These are phyloP conservation scores for Pisolithus microcarpus DNA, from an alignment of 768 basidiomycete genomes.

Conservation along the genomic window DNA sequence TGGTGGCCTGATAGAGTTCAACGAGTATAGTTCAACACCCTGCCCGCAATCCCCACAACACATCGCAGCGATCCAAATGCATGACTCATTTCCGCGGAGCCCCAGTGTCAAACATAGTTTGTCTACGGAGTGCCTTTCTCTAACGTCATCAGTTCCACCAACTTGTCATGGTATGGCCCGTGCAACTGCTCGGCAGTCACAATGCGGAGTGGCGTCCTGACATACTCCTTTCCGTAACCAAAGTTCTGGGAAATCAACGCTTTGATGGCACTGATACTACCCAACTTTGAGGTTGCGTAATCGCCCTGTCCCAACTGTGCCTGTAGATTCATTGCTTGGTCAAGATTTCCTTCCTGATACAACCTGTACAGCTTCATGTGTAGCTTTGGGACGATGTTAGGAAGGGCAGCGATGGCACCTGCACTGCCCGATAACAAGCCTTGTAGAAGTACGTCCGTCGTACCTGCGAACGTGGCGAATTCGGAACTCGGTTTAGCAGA, in stretches of 20 bases:
- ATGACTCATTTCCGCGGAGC: too few species aligned
- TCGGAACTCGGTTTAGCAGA: slow-evolving; percentile 45
- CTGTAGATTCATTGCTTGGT: slow-evolving; percentile 57
- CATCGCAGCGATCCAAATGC: too few species aligned
- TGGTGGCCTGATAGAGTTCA: too few species aligned
- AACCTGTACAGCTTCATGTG: slow-evolving; percentile 45
- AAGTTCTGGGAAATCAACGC: slow-evolving; percentile 54
- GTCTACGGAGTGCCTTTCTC: slow-evolving; percentile 28
- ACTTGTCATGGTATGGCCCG: slow-evolving; percentile 32
- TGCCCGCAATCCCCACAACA: too few species aligned
- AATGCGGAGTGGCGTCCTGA: slow-evolving; percentile 45
- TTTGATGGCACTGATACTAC: slow-evolving; percentile 65
- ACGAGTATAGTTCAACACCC: too few species aligned
- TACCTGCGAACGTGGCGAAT: slow-evolving; percentile 71
- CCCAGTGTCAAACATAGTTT: too few species aligned
- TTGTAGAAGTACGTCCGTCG: slow-evolving; percentile 61
- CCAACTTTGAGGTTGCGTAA: slow-evolving; percentile 54
- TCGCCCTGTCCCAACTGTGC: slow-evolving; percentile 58
- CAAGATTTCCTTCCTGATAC: slow-evolving; percentile 44
- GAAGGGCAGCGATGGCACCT: slow-evolving; percentile 59
- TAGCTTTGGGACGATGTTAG: slow-evolving; percentile 54
- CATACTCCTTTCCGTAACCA: slow-evolving; percentile 48
- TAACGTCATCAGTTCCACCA: slow-evolving; percentile 40
- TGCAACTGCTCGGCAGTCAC: slow-evolving; percentile 31
- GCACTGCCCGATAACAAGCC: slow-evolving; percentile 56